Conservation (phyloP, 306 rosid species). For the Crotalaria pallida region DNA sequence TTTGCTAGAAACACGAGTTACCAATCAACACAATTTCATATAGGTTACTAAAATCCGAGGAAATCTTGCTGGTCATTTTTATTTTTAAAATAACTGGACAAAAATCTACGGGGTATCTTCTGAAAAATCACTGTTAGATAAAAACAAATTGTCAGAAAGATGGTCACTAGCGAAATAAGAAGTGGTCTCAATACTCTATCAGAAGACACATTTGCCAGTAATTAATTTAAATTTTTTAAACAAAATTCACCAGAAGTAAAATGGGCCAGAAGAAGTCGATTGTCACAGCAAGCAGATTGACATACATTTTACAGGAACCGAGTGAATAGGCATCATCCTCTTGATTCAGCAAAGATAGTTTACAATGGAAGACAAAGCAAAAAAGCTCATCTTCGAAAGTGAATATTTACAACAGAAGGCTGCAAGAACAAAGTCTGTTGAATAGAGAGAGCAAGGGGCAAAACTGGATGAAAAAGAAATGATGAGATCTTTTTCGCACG, state of each 20-base stretch:
- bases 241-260: neutral
- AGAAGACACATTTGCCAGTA: neutral
- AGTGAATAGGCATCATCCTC: slow-evolving; percentile 23
- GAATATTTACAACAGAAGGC: slow-evolving; percentile 84
- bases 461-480: slow-evolving; percentile 86
- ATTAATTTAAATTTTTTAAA: neutral
- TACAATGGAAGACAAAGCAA: slow-evolving; percentile 1
- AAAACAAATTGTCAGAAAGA: neutral
- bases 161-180: neutral
- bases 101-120: too few relatives aligned
- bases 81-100: too few relatives aligned
- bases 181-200: neutral
- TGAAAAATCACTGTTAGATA: neutral
- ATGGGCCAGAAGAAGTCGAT: neutral
- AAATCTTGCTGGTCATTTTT: too few relatives aligned
- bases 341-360: slow-evolving; percentile 13
- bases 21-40: neutral
- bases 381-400: slow-evolving; percentile 64
- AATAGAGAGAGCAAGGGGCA: slow-evolving; percentile 83
- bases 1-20: neutral
- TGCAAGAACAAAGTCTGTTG: slow-evolving; percentile 72
- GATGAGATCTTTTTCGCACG: slow-evolving; percentile 74
- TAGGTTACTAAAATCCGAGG: neutral
- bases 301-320: neutral
- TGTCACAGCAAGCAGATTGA: neutral